These are phyloP conservation scores for Lachnellula occidentalis DNA, from an alignment of 2,329 filamentous ascomycete species.

Conservation along the genomic window DNA sequence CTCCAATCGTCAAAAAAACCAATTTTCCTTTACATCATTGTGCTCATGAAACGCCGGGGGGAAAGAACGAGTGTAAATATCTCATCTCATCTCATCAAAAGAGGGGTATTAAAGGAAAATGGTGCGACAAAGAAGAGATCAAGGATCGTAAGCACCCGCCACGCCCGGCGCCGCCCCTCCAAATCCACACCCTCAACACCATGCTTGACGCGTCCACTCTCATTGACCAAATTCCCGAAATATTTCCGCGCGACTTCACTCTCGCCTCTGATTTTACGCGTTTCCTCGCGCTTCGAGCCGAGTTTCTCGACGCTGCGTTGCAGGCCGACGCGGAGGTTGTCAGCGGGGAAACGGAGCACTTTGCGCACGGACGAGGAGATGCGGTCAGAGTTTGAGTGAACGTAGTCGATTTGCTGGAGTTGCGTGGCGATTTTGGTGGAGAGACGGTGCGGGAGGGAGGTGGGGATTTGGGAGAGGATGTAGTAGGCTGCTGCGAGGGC, in stretches of 20 bases:
- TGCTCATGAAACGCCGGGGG: neutral
- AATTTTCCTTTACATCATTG: neutral
- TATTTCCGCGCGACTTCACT: constrained; percentile 86
- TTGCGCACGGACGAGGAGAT: constrained; percentile 83
- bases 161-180: constrained; percentile 31
- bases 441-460: constrained; percentile 80
- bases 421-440: constrained; percentile 78
- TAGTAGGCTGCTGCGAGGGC: constrained; percentile 73
- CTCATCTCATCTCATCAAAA: neutral
- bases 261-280: constrained; percentile 72
- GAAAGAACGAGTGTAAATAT: neutral
- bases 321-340: constrained; percentile 77
- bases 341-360: constrained; percentile 80
- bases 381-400: constrained; percentile 78
- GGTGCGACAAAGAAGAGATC: neutral
- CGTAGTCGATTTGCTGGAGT: constrained; percentile 81
- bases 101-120: neutral
- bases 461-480: constrained; percentile 79
- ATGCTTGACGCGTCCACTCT: constrained; percentile 48
- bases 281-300: constrained; percentile 71
- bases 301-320: constrained; percentile 84
- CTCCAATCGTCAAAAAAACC: neutral
- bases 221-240: constrained; percentile 77
- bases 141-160: constrained; percentile 29
- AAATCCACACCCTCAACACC: constrained; percentile 31